Evolutionary conservation across 805 yeast genomes (phyloP), one percentile per base, ranked within the genome.

Genomic region (Pichia californica): DNA sequence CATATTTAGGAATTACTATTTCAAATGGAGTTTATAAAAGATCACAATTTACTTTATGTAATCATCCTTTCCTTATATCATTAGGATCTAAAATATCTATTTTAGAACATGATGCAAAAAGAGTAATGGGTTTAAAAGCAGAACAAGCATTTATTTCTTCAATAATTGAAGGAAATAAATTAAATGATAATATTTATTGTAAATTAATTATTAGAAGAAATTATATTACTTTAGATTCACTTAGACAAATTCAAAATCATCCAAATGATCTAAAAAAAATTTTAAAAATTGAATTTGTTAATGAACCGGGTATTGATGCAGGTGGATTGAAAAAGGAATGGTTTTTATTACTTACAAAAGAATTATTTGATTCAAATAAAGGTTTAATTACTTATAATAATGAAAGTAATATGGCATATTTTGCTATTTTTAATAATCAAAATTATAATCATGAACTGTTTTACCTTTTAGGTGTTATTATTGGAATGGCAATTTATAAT

Each of bases 311-410:
- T 0, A 76, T 91, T 19, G 99, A 91, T 66, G 97, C 88, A 1
- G 98, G 99, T 2, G 99, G 99, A 0, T 70, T 91, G 46, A 78
- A 83, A 54, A 89, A 88, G 56, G 99, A 91, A 56, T 91, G 99
- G 99, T 89, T 93, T 61, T 68, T 79, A 38, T 63, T 89, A 31
- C 66, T 93, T 31, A 79, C 85, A 1, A 76, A 75, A 45, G 81
- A 82, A 21, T 60, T 91, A 2, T 84, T 89, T 57, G 75, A 74
- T 54, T 83, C 88, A 2, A 67, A 69, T 37, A 75, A 79, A 27
- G 88, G 87, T 0, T 69, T 88, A 60, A 81, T 93, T 48, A 57
- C 65, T 8, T 75, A 77, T 51, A 75, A 79, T 34, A 84, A 80
- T 18, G 88, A 81, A 48, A 83, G 94, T 9, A 70, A 77, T 39